Evolutionary conservation across 2,329 filamentous ascomycete genomes (phyloP).

Genomic region (Fusarium sp.): DNA sequence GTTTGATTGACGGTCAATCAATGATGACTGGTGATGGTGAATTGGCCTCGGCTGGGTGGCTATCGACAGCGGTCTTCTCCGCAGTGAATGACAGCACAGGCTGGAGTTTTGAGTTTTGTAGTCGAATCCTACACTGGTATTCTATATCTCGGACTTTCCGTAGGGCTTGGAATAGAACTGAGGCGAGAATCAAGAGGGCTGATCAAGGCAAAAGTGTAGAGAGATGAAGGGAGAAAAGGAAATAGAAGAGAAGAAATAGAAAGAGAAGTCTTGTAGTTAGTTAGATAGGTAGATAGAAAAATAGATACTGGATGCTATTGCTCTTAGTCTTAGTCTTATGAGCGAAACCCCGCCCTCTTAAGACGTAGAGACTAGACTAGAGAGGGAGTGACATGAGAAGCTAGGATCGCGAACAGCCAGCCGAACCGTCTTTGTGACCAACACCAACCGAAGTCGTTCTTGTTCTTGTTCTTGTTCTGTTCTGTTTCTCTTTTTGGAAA

Average conservation of each 20-base stretch:
- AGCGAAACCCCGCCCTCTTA: constrained; percentile 36
- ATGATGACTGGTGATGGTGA: constrained; percentile 12
- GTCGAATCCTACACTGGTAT: constrained; percentile 19
- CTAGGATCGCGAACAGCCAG: constrained; percentile 44
- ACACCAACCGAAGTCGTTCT: constrained; percentile 41
- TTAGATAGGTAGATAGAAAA: background rate
- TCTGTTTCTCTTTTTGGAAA: constrained; percentile 30
- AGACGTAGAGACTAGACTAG: no score
- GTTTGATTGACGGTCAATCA: constrained; percentile 17
- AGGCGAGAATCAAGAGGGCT: background rate
- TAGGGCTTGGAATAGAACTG: constrained; percentile 3
- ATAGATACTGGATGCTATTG: background rate
- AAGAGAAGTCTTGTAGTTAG: background rate
- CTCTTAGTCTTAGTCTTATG: background rate
- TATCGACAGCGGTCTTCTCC: constrained; percentile 30
- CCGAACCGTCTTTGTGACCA: constrained; percentile 37
- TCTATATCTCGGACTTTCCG: background rate
- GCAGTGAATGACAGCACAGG: constrained; percentile 26
- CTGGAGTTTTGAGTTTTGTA: constrained; percentile 30
- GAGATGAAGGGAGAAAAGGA: background rate
- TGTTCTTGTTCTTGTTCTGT: constrained; percentile 21
- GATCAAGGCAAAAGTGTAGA: background rate
- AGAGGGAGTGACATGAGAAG: constrained; percentile 20
- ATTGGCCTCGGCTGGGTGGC: constrained; percentile 31
- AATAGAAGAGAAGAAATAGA: background rate